Conservation (phyloP, 805 yeast genomes). For the Grigorovia yakushimaensis region DNA sequence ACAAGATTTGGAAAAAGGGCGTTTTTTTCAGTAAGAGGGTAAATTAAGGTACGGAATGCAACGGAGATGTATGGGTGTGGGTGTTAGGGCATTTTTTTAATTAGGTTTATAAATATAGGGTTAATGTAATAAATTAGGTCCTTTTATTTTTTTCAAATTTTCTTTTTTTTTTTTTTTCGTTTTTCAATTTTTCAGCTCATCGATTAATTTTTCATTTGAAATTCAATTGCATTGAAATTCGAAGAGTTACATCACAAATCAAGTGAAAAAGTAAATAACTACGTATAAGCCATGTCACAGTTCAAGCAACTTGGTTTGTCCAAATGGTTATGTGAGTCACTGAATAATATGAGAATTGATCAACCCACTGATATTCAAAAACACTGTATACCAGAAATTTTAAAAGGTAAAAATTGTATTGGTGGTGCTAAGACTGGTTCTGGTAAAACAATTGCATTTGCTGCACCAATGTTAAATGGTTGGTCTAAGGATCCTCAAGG, state of each 20-base stretch:
- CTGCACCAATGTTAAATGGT: constrained; percentile 88
- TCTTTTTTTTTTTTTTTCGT: too few relatives aligned
- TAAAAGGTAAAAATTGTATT: constrained; percentile 72
- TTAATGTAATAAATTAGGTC: too few relatives aligned
- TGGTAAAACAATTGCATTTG: constrained; percentile 96
- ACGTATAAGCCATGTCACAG: neutral
- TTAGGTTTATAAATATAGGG: too few relatives aligned
- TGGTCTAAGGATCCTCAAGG: constrained; percentile 97
- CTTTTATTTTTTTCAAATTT: too few relatives aligned
- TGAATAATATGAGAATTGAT: constrained; percentile 69
- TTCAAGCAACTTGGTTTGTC: constrained; percentile 67
- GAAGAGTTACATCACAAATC: too few relatives aligned
- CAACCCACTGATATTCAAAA: constrained; percentile 81
- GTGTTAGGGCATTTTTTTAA: neutral
- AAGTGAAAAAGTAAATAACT: too few relatives aligned
- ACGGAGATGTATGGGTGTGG: neutral
- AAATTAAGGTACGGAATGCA: too few relatives aligned
- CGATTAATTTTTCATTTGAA: neutral
- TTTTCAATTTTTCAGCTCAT: too few relatives aligned
- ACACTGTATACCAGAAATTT: constrained; percentile 80
- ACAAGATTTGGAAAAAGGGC: neutral
- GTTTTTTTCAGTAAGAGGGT: neutral
- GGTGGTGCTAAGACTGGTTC: constrained; percentile 99
- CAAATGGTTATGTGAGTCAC: constrained; percentile 77
- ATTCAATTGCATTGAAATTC: too few relatives aligned